These are phyloP conservation scores for Carallia pectinifolia DNA, from an alignment of 345 rosid species.

Conservation along the genomic window DNA sequence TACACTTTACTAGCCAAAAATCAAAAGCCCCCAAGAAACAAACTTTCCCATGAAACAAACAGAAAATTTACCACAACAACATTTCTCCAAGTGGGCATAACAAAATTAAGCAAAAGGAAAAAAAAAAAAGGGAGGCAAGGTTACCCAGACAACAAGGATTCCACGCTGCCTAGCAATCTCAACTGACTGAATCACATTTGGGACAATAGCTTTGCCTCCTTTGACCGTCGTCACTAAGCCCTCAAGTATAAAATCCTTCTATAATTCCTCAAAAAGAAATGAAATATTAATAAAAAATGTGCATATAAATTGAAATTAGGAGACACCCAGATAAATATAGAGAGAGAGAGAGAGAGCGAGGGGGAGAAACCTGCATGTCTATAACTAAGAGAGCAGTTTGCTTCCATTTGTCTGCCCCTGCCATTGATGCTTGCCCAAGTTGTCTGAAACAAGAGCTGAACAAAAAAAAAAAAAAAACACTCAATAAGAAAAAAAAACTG, in stretches of 20 bases:
- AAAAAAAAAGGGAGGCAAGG: not conserved
- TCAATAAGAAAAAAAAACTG: no score
- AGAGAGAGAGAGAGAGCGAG: not conserved
- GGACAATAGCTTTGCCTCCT: slow-evolving; percentile 69
- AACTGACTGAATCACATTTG: slow-evolving; percentile 56
- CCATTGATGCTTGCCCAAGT: not conserved
- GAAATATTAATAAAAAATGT: not conserved
- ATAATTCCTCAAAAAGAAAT: slow-evolving; percentile 11
- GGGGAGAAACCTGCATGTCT: slow-evolving; percentile 81
- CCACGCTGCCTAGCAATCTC: slow-evolving; percentile 73
- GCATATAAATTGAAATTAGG: not conserved
- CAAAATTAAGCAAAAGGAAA: not conserved
- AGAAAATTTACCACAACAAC: not conserved
- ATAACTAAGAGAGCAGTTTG: slow-evolving; percentile 79
- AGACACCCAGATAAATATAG: not conserved
- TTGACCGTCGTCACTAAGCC: slow-evolving; percentile 41
- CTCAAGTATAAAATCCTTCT: slow-evolving; percentile 60
- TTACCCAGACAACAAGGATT: slow-evolving; percentile 79
- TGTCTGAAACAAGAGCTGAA: not conserved
- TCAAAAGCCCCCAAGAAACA: not conserved
- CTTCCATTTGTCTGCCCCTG: slow-evolving; percentile 50
- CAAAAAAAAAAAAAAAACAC: no score
- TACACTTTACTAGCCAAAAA: not conserved
- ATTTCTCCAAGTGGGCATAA: not conserved
- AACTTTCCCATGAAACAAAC: slow-evolving; percentile 16